Evolutionary conservation across 441 rosid species (phyloP), one percentile per base, ranked within the genome.

Genomic region (Sinapis alba): DNA sequence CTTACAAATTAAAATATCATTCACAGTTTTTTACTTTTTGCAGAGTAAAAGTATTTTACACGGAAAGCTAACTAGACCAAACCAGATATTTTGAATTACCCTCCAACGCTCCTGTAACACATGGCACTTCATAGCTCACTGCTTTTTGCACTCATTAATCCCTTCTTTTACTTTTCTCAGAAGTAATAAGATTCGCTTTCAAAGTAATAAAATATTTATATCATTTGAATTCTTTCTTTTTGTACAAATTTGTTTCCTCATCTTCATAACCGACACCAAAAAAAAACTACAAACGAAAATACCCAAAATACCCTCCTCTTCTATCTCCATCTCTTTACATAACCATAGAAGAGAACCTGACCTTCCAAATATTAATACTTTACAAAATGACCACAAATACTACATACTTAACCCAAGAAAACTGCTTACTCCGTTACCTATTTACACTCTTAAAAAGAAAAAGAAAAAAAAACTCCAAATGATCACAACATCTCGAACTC

Each of bases 241-340:
- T 77, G 72, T 77, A 71, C 76, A 77, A 65, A 23, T 75, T 50
- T 77, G 24, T 53, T 76, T 76, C 20, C 80, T 77, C 80, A 59
- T 58, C 68, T 65, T 71, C 72, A 6, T 21, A 69, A 54, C 69
- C 63, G 53, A 76, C 69, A 5, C 30, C 18, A 13, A 10, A 47
- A 12, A 19, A 41, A 67, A 23, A 15, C 54, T 28, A 71, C 50
- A 65, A 23, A 57, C 36, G 41, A 71, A 20, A 53, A 53, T 51
- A 51, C n/a, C 58, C 58, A 51, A 51, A 50, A 51, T 19, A 20
- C 58, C 58, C 62, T 69, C 51, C 59, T 60, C 28, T 50, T 50
- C 50, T 54, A 26, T 21, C 5, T 69, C 54, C 11, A 50, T 7
- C 36, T 41, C 36, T 53, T 47, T 77, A 71, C 72, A 71, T 51